Evolutionary conservation across 2,329 filamentous ascomycete genomes (phyloP).

Genomic region (Diaporthe ilicicola): DNA sequence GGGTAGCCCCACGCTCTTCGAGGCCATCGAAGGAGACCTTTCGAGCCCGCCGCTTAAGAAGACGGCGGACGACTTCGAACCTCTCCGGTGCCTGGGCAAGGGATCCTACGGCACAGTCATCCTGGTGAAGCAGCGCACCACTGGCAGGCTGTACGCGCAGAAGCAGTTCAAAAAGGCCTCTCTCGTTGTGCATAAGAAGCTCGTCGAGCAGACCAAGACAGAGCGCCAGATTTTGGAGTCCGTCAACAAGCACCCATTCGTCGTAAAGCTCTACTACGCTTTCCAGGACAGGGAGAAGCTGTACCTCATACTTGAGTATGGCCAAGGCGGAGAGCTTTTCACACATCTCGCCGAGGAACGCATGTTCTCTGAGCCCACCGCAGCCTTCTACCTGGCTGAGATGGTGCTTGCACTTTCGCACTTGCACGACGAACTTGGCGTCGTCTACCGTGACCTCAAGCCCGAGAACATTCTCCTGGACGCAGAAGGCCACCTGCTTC

Average conservation of each 20-base stretch:
- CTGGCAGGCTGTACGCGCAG: constrained; percentile 92
- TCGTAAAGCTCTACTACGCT: constrained; percentile 97
- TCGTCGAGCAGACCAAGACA: constrained; percentile 97
- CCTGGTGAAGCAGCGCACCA: constrained; percentile 87
- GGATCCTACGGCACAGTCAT: constrained; percentile 95
- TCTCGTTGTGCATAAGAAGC: constrained; percentile 91
- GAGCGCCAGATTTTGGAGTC: constrained; percentile 95
- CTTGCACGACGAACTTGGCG: constrained; percentile 88
- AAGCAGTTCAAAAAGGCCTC: constrained; percentile 99
- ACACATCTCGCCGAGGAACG: constrained; percentile 92
- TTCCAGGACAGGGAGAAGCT: constrained; percentile 98
- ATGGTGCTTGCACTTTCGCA: constrained; percentile 95
- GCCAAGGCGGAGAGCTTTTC: constrained; percentile 95
- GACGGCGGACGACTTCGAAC: constrained; percentile 89
- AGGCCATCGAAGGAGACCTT: constrained; percentile 62
- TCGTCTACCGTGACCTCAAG: constrained; percentile 97
- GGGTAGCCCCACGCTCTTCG: constrained; percentile 41
- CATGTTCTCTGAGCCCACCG: constrained; percentile 91
- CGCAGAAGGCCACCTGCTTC: constrained; percentile 86
- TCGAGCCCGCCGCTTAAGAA: constrained; percentile 76
- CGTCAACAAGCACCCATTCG: constrained; percentile 95
- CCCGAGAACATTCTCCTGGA: constrained; percentile 97
- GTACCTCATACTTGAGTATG: constrained; percentile 97
- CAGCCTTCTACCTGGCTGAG: constrained; percentile 98
- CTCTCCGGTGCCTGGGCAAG: constrained; percentile 91